Percentiles rank a stretch among this genome's conserved stretches.
Conservation (phyloP, 305 asterid genomes). For the Fraxinus baroniana region DNA sequence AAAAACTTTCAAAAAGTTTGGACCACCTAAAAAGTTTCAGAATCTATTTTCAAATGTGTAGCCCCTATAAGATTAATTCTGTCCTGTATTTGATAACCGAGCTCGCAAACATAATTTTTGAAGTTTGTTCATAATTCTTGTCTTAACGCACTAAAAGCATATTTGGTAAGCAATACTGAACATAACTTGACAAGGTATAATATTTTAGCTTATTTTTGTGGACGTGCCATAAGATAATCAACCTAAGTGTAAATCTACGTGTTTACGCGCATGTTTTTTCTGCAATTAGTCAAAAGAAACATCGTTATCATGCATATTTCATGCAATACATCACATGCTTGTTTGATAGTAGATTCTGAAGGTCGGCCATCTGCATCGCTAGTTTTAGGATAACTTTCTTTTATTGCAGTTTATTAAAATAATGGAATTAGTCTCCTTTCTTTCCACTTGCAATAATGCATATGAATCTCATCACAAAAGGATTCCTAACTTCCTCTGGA, state of each 20-base stretch:
- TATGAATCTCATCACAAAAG: conserved; percentile 27
- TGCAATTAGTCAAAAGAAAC: not conserved
- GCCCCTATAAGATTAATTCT: not conserved
- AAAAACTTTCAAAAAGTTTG: not conserved
- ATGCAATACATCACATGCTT: conserved; percentile 9
- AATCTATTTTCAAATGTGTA: not conserved
- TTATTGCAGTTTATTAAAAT: conserved; percentile 27
- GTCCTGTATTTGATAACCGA: not conserved
- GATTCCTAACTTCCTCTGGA: conserved; percentile 34
- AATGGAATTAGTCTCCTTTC: conserved; percentile 36
- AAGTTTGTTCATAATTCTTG: not conserved
- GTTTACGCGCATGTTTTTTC: not conserved
- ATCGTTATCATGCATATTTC: not conserved
- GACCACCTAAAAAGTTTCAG: not conserved
- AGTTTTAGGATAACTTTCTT: conserved; percentile 21
- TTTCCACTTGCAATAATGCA: conserved; percentile 37
- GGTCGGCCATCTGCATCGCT: not conserved
- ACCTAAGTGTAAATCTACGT: not conserved
- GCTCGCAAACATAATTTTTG: not conserved
- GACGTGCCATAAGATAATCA: not conserved
- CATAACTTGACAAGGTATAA: not conserved
- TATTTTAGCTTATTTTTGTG: not conserved
- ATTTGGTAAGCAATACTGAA: not conserved
- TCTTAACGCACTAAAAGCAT: not conserved
- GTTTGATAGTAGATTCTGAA: not conserved